These are phyloP conservation scores for Glebionis coronaria DNA, from an alignment of 129 eudicot genomes.

Conservation along the genomic window DNA sequence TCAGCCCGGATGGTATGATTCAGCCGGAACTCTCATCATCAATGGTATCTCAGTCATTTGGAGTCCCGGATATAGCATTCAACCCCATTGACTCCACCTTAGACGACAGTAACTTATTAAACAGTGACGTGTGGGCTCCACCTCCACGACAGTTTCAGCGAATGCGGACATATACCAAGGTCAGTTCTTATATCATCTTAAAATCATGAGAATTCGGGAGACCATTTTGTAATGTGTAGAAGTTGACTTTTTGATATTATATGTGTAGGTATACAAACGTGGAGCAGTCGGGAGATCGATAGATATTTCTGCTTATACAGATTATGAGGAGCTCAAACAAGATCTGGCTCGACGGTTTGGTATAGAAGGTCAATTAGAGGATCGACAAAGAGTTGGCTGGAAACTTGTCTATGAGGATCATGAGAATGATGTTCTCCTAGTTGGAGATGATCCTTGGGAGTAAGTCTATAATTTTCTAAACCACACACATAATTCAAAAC, in stretches of 20 bases:
- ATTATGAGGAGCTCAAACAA: conserved; percentile 86
- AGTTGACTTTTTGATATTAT: conserved; percentile 5
- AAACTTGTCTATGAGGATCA: conserved; percentile 93
- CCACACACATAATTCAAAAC: background rate
- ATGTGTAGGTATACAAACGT: conserved; percentile 76
- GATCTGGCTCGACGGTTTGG: conserved; percentile 95
- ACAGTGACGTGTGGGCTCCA: conserved; percentile 70
- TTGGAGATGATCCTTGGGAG: conserved; percentile 99
- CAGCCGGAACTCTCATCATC: conserved; percentile 85
- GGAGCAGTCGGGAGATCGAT: conserved; percentile 99
- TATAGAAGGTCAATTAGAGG: conserved; percentile 89
- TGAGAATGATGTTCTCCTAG: conserved; percentile 87
- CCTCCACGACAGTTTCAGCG: conserved; percentile 75
- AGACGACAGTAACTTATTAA: conserved; percentile 66
- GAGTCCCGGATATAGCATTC: conserved; percentile 85
- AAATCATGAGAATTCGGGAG: conserved; percentile 4
- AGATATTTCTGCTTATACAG: conserved; percentile 79
- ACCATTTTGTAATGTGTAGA: background rate
- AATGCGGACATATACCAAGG: conserved; percentile 92
- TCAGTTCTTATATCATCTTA: conserved; percentile 15
- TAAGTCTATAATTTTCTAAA: conserved; percentile 38
- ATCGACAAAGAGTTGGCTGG: conserved; percentile 85
- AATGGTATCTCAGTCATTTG: conserved; percentile 89
- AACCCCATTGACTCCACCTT: conserved; percentile 78
- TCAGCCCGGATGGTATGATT: conserved; percentile 65